These are phyloP conservation scores for Chenopodium album DNA, from an alignment of 148 eudicot species.

Conservation along the genomic window DNA sequence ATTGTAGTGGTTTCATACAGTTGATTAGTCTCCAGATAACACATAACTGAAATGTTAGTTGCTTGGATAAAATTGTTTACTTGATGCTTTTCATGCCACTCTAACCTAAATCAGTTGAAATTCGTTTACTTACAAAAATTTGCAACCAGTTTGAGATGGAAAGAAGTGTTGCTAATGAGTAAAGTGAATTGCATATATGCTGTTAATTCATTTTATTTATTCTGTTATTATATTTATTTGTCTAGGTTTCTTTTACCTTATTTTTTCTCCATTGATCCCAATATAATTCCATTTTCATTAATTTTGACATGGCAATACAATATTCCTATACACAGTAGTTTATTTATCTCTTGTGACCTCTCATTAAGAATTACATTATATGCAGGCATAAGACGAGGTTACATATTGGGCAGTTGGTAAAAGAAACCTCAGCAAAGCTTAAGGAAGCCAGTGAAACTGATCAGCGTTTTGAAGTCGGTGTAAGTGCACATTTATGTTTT, in stretches of 20 bases:
- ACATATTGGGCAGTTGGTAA: conserved; percentile 77
- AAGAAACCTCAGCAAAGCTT: conserved; percentile 82
- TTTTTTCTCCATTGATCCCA: not conserved
- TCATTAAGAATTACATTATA: not conserved
- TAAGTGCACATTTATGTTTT: conserved; percentile 36
- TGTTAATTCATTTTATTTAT: not conserved
- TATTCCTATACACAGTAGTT: not conserved
- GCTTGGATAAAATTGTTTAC: not conserved
- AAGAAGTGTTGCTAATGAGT: not conserved
- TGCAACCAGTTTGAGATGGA: not conserved
- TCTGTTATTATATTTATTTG: not conserved
- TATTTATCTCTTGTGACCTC: not conserved
- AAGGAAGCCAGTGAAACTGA: conserved; percentile 87
- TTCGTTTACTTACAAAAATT: not conserved
- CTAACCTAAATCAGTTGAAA: not conserved
- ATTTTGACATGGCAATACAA: not conserved
- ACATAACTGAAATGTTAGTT: not conserved
- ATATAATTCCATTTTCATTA: not conserved
- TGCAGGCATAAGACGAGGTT: conserved; percentile 75
- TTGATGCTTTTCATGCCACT: not conserved
- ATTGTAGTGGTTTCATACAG: not conserved
- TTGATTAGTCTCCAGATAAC: not conserved
- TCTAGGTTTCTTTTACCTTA: not conserved
- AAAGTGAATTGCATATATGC: not conserved
- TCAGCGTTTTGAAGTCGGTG: conserved; percentile 63